These are phyloP conservation scores for Lactarius hengduanensis DNA, from an alignment of 768 basidiomycete species.

Conservation along the genomic window DNA sequence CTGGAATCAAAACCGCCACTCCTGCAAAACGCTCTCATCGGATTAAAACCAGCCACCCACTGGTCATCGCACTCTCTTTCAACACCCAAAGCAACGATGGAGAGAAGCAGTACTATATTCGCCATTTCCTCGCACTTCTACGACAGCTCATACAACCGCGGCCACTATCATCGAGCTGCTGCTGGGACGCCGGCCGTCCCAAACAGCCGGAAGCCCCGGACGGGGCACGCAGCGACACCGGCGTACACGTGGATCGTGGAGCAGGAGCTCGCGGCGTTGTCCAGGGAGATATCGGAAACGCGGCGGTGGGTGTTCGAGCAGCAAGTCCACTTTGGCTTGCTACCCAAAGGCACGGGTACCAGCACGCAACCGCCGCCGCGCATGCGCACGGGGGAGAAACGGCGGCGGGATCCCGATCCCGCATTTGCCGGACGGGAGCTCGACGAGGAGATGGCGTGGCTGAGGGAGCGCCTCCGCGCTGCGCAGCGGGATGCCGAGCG, in stretches of 20 bases:
- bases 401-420: slow-evolving; percentile 3
- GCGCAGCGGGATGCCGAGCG: slow-evolving; percentile 36
- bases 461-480: slow-evolving; percentile 18
- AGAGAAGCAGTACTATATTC: slow-evolving; percentile 27
- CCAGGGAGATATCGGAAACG: slow-evolving; percentile 49
- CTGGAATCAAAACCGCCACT: slow-evolving; percentile 13
- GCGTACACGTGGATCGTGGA: slow-evolving; percentile 47
- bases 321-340: slow-evolving; percentile 37
- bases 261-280: slow-evolving; percentile 47
- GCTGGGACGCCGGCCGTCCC: slow-evolving; percentile 10
- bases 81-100: slow-evolving; percentile 12
- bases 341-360: slow-evolving; percentile 1
- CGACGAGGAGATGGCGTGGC: slow-evolving; percentile 21
- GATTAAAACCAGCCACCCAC: background rate
- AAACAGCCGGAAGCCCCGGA: slow-evolving; percentile 17
- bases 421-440: slow-evolving; percentile 3
- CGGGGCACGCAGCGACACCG: slow-evolving; percentile 35
- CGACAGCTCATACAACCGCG: slow-evolving; percentile 19
- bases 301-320: slow-evolving; percentile 67
- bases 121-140: slow-evolving; percentile 24
- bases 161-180: slow-evolving; percentile 10
- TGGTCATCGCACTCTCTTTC: background rate
- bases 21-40: slow-evolving; percentile 6
- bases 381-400: slow-evolving; percentile 6
- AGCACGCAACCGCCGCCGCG: background rate